Evolutionary conservation across 2,329 filamentous ascomycete genomes (phyloP).

Genomic region (Talaromyces funiculosus): DNA sequence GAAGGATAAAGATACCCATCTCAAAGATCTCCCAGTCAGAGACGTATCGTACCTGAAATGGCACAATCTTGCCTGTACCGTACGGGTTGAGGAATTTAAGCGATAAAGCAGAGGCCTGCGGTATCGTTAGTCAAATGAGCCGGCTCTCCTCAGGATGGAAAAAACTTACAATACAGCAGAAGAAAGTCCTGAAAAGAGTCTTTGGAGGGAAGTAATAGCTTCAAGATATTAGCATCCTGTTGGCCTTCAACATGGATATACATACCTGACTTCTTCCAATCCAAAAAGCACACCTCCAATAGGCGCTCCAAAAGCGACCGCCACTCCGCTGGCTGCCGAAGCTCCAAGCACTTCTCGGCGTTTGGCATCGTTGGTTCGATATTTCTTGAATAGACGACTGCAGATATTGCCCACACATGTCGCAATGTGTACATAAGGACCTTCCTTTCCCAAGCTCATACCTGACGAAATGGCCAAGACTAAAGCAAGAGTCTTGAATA

Average conservation of each 20-base stretch:
- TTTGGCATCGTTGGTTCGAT: slow-evolving; percentile 90
- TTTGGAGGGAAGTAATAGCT: slow-evolving; percentile 97
- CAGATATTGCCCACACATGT: slow-evolving; percentile 93
- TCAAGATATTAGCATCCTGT: slow-evolving; percentile 7
- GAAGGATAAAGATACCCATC: slow-evolving; percentile 73
- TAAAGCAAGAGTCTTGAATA: slow-evolving; percentile 77
- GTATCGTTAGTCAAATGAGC: slow-evolving; percentile 7
- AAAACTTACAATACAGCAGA: slow-evolving; percentile 77
- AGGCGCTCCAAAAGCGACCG: slow-evolving; percentile 89
- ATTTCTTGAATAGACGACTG: slow-evolving; percentile 90
- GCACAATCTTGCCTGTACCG: slow-evolving; percentile 90
- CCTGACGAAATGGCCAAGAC: slow-evolving; percentile 88
- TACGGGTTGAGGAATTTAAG: slow-evolving; percentile 95
- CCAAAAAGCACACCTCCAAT: slow-evolving; percentile 87
- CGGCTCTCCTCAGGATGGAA: neutral
- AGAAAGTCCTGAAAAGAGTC: slow-evolving; percentile 94
- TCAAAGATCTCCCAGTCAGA: slow-evolving; percentile 95
- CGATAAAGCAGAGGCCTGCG: slow-evolving; percentile 67
- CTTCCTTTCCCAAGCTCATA: slow-evolving; percentile 88
- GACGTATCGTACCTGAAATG: slow-evolving; percentile 89
- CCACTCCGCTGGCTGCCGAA: slow-evolving; percentile 83
- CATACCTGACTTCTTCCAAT: slow-evolving; percentile 73
- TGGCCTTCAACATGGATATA: neutral
- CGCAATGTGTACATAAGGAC: slow-evolving; percentile 95
- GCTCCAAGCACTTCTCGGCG: slow-evolving; percentile 89